Base-by-base conservation (phyloP, 805 yeast species). In the Sungouiozyma ichnusensis region DNA sequence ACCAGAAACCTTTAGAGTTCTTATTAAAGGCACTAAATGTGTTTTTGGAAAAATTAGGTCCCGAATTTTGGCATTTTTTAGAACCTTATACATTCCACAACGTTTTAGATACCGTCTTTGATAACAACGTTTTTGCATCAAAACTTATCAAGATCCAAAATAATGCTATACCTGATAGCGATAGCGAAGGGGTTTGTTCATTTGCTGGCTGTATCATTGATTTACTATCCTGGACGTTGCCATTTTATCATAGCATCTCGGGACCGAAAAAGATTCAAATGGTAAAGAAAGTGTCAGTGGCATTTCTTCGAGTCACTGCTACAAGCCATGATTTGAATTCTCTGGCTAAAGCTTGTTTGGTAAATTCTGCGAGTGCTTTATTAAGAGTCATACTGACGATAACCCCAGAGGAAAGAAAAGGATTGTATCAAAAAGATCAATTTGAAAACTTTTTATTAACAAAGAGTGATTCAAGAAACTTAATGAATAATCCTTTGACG, bases 51-150 rank as follows among this genome's bases (percentile, higher is more conserved):
- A 64, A 64, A 34, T 63, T 76, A 9, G 70, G 67, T 6, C 16
- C 52, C 0, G 62, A 64, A 3, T 74, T 79, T 44, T 85, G 92
- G 90, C 51, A 56, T 0, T 49, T 62, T 19, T 67, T 77, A 3
- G 63, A 71, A 1, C 85, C 84, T 0, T 72, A 65, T 45, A 72
- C 74, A 2, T 74, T 72, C 45, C 68, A 67, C 20, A 77, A 76
- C 45, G 64, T 79, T 36, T 57, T 82, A 40, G 87, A 81, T 48
- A 69, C 77, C 15, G 65, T 81, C 1, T 68, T 81, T 37, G 72
- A 72, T 16, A 78, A 73, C 49, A 77, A 79, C 1, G 60, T 66
- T 37, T 77, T 68, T 49, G 52, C 64, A 1, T 61, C 60, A 15
- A 63, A 58, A 40, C 53, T 79, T 36, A 40, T 51, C 50, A 38